phyloP scores from a whole-genome alignment of 345 rosid genomes.

The Draba incana region DNA sequence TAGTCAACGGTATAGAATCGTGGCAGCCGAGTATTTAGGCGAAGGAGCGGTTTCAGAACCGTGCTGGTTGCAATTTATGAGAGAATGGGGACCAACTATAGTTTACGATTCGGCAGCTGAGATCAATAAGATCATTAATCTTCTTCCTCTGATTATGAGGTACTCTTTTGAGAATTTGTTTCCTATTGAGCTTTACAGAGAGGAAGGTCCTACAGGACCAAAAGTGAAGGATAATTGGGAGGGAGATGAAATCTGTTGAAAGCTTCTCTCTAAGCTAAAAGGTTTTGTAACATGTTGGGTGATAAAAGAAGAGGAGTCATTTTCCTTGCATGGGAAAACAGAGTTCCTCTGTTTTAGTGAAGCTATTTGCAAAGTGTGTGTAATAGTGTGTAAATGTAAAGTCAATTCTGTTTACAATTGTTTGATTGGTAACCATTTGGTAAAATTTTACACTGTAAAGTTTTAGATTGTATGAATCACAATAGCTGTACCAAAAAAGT shows the following conservation, averaged over 20 bases:
- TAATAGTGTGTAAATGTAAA: constrained; percentile 14
- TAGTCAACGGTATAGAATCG: constrained; percentile 56
- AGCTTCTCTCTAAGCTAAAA: background rate
- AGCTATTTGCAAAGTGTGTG: constrained; percentile 1
- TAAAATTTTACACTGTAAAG: too few relatives aligned
- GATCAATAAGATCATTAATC: constrained; percentile 63
- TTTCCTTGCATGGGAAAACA: background rate
- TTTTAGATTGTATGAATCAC: too few relatives aligned
- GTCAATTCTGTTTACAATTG: background rate
- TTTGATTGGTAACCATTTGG: too few relatives aligned
- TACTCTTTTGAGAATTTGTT: constrained; percentile 79
- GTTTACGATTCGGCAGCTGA: constrained; percentile 79
- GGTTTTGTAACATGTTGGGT: too few relatives aligned
- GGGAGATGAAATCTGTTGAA: constrained; percentile 70
- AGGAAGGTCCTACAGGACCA: constrained; percentile 97
- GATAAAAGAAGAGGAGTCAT: background rate
- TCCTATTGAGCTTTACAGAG: constrained; percentile 86
- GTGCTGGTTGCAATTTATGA: constrained; percentile 84
- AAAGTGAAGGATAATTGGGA: constrained; percentile 88
- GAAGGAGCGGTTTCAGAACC: constrained; percentile 64
- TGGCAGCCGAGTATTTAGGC: constrained; percentile 80
- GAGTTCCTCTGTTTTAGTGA: constrained; percentile 34
- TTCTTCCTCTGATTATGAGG: constrained; percentile 69
- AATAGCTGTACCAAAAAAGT: too few relatives aligned
- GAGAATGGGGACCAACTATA: constrained; percentile 95